These are phyloP conservation scores for Rutstroemia sp. DNA, from an alignment of 2,329 filamentous ascomycete species.

Conservation along the genomic window DNA sequence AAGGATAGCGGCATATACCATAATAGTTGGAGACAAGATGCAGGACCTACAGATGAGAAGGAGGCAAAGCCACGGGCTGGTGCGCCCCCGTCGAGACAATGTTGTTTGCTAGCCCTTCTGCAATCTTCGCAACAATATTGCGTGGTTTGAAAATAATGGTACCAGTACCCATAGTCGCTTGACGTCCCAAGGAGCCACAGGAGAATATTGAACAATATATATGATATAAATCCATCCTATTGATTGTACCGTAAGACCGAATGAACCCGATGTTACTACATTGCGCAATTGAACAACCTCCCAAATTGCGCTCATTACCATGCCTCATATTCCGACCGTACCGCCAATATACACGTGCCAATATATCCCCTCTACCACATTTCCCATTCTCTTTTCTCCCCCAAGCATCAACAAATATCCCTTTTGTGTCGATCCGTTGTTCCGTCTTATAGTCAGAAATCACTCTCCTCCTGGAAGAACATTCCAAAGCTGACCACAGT, in stretches of 20 bases:
- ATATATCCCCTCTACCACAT: neutral
- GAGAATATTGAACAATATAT: no score
- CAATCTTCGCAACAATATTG: no score
- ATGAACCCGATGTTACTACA: neutral
- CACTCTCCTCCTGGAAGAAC: constrained; percentile 89
- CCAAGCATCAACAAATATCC: neutral
- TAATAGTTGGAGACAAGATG: no score
- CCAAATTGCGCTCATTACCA: neutral
- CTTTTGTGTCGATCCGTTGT: neutral
- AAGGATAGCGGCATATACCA: no score
- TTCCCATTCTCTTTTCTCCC: neutral
- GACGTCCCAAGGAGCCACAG: neutral
- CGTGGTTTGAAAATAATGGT: neutral
- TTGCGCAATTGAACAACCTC: neutral
- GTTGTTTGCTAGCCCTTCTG: no score
- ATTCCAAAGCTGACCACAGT: constrained; percentile 97
- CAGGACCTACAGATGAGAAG: no score
- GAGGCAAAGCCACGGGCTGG: no score
- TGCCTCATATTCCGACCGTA: neutral
- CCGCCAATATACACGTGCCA: neutral
- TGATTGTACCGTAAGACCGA: neutral
- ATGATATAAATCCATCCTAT: neutral
- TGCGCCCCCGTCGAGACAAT: no score
- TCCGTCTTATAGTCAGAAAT: neutral
- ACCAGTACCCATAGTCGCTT: neutral